A percentile compares a stretch with the other conserved stretches of the same genome.
Conservation (phyloP, 352 stramenopile species). For the Phytophthora quininea region DNA sequence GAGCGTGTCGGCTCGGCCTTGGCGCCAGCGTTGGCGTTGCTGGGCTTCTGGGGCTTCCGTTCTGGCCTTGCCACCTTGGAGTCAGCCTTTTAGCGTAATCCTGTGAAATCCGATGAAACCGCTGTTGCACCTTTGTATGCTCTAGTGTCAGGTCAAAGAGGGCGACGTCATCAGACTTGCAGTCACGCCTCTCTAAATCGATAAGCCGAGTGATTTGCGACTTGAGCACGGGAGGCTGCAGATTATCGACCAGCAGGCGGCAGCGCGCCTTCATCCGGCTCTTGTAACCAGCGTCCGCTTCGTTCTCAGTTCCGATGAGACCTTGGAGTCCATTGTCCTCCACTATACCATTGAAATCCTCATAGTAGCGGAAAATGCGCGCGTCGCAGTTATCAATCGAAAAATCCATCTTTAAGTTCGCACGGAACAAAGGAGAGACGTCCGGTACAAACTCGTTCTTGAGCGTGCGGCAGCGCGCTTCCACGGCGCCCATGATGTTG, state of each 20-base stretch:
- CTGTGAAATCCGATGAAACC: conserved; percentile 3
- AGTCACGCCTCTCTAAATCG: conserved; percentile 10
- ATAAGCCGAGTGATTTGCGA: conserved; percentile 8
- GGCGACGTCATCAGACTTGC: conserved; percentile 10
- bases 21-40: background rate
- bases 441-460: conserved; percentile 24
- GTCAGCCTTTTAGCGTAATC: background rate
- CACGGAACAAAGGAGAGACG: conserved; percentile 17
- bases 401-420: conserved; percentile 18
- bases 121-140: conserved; percentile 8
- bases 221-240: conserved; percentile 7
- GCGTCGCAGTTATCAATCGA: conserved; percentile 10
- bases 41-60: background rate
- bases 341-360: conserved; percentile 21
- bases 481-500: conserved; percentile 12
- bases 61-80: background rate
- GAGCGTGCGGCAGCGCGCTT: conserved; percentile 7
- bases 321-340: conserved; percentile 10
- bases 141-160: conserved; percentile 8
- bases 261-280: conserved; percentile 4
- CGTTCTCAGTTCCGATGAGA: conserved; percentile 3
- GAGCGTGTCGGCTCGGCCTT: background rate
- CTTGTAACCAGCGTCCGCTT: background rate
- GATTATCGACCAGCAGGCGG: conserved; percentile 2
- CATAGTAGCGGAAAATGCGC: conserved; percentile 12